These are phyloP conservation scores for Carex cristatella DNA, from an alignment of 176 grass and related monocot genomes.

Conservation along the genomic window DNA sequence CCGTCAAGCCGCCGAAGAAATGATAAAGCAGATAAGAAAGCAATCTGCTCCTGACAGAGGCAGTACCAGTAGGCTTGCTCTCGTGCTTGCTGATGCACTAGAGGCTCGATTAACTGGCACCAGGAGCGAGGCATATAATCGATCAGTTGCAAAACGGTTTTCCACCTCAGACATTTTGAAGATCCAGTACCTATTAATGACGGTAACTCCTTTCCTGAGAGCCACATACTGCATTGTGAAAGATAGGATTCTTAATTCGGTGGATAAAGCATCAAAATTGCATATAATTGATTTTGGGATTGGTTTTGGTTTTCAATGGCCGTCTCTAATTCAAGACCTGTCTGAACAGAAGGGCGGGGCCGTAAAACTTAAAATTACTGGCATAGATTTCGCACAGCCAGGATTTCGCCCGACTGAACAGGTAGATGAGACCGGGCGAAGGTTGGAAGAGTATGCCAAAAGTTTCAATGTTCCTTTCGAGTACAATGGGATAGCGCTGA, in stretches of 20 bases:
- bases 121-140: conserved; percentile 22
- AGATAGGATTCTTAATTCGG: conserved; percentile 24
- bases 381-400: conserved; percentile 33
- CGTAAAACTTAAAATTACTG: conserved; percentile 29
- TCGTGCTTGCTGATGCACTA: conserved; percentile 26
- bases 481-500: conserved; percentile 27
- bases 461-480: conserved; percentile 42
- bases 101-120: conserved; percentile 36
- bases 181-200: conserved; percentile 25
- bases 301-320: conserved; percentile 39
- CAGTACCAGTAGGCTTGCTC: conserved; percentile 23
- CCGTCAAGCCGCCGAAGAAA: conserved; percentile 6
- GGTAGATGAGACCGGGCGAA: conserved; percentile 32
- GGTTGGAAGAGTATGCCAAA: conserved; percentile 33
- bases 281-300: conserved; percentile 42
- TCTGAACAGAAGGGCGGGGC: conserved; percentile 5
- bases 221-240: conserved; percentile 24
- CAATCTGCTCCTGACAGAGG: conserved; percentile 18
- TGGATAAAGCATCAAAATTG: conserved; percentile 22
- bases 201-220: conserved; percentile 28
- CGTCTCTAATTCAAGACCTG: conserved; percentile 29
- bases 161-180: conserved; percentile 33
- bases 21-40: conserved; percentile 33
- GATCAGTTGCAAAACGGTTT: conserved; percentile 19
- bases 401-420: conserved; percentile 30